These are phyloP conservation scores for Deuterostichococcus epilithicus DNA, from an alignment of 139 green algal genomes.

Conservation along the genomic window DNA sequence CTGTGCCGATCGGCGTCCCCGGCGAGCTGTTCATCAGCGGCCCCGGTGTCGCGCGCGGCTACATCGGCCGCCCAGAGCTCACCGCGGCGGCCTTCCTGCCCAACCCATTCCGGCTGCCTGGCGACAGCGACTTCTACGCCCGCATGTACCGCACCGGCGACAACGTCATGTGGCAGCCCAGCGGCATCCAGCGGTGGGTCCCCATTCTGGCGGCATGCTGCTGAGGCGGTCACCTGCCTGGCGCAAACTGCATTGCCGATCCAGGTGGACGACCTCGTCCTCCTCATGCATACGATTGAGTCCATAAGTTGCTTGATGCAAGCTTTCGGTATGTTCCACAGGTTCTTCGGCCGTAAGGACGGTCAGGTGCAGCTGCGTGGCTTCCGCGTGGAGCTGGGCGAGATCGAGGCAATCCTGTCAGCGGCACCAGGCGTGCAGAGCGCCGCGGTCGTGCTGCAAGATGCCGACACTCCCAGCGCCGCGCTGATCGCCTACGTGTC, in stretches of 20 bases:
- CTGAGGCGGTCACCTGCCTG: too few relatives aligned
- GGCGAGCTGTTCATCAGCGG: conserved; percentile 26
- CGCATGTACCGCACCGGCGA: conserved; percentile 29
- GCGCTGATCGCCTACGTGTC: neutral
- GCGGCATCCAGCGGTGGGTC: neutral
- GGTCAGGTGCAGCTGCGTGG: conserved; percentile 32
- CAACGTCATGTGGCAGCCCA: conserved; percentile 7
- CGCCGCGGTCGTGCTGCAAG: neutral
- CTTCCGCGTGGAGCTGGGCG: conserved; percentile 35
- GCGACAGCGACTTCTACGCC: neutral
- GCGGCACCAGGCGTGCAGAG: neutral
- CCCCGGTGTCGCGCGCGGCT: conserved; percentile 14
- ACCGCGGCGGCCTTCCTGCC: conserved; percentile 7
- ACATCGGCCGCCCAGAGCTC: conserved; percentile 9
- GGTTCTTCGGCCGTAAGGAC: neutral
- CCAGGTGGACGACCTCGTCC: too few relatives aligned
- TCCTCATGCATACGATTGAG: too few relatives aligned
- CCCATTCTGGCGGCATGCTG: neutral
- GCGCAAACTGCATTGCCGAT: too few relatives aligned
- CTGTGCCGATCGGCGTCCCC: conserved; percentile 8
- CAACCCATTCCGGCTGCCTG: neutral
- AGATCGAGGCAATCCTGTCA: conserved; percentile 22
- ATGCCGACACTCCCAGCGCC: neutral
- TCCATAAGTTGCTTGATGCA: too few relatives aligned
- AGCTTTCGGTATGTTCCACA: neutral